Base-by-base conservation (phyloP, 345 rosid genomes). In the Heritiera littoralis region DNA sequence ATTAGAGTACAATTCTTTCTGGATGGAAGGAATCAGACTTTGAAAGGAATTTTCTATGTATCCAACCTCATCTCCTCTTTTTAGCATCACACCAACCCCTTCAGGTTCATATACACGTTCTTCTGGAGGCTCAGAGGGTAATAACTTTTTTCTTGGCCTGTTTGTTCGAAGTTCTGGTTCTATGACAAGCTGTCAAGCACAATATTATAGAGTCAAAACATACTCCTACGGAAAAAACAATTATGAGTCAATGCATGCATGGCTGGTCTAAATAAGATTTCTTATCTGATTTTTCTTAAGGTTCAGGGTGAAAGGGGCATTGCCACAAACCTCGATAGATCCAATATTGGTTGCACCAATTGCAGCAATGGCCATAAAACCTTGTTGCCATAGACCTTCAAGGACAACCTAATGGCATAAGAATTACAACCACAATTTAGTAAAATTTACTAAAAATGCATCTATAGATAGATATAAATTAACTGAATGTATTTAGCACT, bases 301-400 rank as follows among this genome's bases (percentile, higher is more conserved):
- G 43, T 30, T 52, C 35, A 9, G 61, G 6, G 54, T 15, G n/a
- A 65, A 40, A 30, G 61, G 73, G 38, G 63, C 52, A 46, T 66
- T 58, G 43, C 63, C 54, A 81, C 59, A 74, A 75, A 95, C 99
- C 95, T 96, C 90, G 79, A 96, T 94, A 6, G 99, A 96, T 46
- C 99, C 99, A 82, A 94, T 89, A 86, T 89, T 96, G 67, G 98
- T 96, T 15, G 98, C 97, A 74, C 99, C 99, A 76, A 96, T 81
- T 43, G 98, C 99, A 63, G 94, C 98, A 75, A 96, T 87, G 52
- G 97, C 97, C 97, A 96, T 87, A 82, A 84, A 92, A 35, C 98
- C 98, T 86, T 89, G 88, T 85, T 89, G 86, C 99, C 98, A 94
- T 51, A 72, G 17, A 84, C 99, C 99, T 85, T 92, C 97, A 68